phyloP scores from a whole-genome alignment of 1,284 basidiomycete genomes.

The Ustilago tritici region DNA sequence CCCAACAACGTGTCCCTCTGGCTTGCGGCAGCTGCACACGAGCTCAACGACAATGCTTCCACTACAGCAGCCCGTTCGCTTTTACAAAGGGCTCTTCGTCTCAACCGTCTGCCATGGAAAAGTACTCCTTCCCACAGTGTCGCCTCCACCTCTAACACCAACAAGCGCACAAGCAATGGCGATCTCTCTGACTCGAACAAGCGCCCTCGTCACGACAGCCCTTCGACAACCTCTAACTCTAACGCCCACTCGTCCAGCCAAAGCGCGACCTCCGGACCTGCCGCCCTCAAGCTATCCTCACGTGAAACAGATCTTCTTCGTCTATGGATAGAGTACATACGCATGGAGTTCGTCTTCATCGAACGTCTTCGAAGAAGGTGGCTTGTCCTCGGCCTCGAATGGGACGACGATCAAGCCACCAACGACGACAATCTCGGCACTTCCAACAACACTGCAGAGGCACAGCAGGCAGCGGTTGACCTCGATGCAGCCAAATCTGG shows the following conservation, averaged over 20 bases:
- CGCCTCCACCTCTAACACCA: not conserved
- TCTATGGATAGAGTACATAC: constrained; percentile 74
- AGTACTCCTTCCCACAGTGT: not conserved
- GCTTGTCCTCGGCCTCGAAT: constrained; percentile 78
- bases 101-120: constrained; percentile 57
- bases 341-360: constrained; percentile 89
- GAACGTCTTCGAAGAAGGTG: constrained; percentile 85
- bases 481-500: constrained; percentile 22
- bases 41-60: constrained; percentile 81
- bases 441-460: constrained; percentile 26
- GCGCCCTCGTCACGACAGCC: constrained; percentile 11
- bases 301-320: constrained; percentile 57
- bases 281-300: constrained; percentile 38
- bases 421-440: constrained; percentile 4
- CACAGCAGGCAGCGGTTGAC: constrained; percentile 35
- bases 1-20: constrained; percentile 84
- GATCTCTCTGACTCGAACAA: constrained; percentile 20
- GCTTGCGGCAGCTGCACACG: constrained; percentile 86
- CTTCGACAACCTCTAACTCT: not conserved
- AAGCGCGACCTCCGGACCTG: constrained; percentile 27
- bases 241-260: not conserved
- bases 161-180: constrained; percentile 23
- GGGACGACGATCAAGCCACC: constrained; percentile 25
- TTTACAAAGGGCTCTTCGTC: constrained; percentile 84
- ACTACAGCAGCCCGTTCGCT: constrained; percentile 82